A percentile compares a stretch with the other conserved stretches of the same genome.
Conservation (phyloP, 2,329 filamentous ascomycete species). For the Neospermospora avenae region DNA sequence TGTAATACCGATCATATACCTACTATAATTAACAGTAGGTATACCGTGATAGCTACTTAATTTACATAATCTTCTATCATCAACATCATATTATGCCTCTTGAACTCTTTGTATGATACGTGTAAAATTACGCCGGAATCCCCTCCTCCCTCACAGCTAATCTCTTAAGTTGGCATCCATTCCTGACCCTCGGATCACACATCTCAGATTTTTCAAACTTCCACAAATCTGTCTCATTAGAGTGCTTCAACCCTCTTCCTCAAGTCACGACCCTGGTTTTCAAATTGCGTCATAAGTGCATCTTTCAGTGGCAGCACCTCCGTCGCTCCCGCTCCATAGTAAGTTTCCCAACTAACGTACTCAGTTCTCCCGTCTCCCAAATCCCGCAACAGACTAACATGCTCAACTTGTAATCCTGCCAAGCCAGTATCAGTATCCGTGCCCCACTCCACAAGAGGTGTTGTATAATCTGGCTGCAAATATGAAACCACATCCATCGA, state of each 20-base stretch:
- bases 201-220: neutral
- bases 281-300: slow-evolving; percentile 12
- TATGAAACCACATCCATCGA: slow-evolving; percentile 12
- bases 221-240: neutral
- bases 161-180: too few relatives aligned
- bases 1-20: too few relatives aligned
- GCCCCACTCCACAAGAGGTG: slow-evolving; percentile 8
- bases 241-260: slow-evolving; percentile 8
- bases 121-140: too few relatives aligned
- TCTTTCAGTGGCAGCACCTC: neutral
- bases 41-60: too few relatives aligned
- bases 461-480: slow-evolving; percentile 1
- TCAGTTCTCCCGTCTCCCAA: slow-evolving; percentile 3
- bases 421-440: neutral
- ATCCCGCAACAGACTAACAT: slow-evolving; percentile 12
- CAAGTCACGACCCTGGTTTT: slow-evolving; percentile 12
- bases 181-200: too few relatives aligned
- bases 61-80: too few relatives aligned
- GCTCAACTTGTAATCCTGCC: slow-evolving; percentile 14
- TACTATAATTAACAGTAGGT: too few relatives aligned
- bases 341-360: slow-evolving; percentile 19
- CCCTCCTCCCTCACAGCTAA: too few relatives aligned
- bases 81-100: too few relatives aligned
- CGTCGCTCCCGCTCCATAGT: slow-evolving; percentile 9
- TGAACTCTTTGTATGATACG: too few relatives aligned